These are phyloP conservation scores for Alternaria sp. DNA, from an alignment of 2,329 filamentous ascomycete species.

Conservation along the genomic window DNA sequence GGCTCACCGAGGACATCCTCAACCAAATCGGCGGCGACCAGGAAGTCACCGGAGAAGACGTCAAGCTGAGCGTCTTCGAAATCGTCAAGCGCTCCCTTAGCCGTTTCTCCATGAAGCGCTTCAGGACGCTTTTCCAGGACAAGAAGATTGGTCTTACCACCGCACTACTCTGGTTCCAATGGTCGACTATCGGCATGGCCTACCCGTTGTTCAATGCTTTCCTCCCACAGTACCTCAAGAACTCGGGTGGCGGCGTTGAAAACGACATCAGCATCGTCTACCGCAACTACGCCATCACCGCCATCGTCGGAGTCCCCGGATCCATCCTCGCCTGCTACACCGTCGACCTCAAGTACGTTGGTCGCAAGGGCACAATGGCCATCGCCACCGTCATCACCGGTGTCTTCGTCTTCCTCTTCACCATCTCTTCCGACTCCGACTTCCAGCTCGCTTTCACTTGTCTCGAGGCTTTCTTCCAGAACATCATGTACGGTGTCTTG, in stretches of 20 bases:
- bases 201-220: conserved; percentile 91
- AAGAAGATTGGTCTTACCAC: conserved; percentile 58
- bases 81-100: conserved; percentile 66
- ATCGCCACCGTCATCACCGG: conserved; percentile 71
- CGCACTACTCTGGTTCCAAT: conserved; percentile 73
- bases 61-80: conserved; percentile 51
- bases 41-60: conserved; percentile 46
- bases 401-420: conserved; percentile 71
- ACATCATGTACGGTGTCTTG: conserved; percentile 68
- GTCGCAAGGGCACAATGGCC: conserved; percentile 75
- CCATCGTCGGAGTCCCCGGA: conserved; percentile 76
- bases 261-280: conserved; percentile 60
- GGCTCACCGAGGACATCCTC: conserved; percentile 72
- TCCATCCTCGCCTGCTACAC: conserved; percentile 76
- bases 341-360: conserved; percentile 73
- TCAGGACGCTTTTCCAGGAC: conserved; percentile 67
- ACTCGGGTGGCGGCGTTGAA: conserved; percentile 51
- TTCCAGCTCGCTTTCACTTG: conserved; percentile 71
- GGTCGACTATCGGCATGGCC: conserved; percentile 83
- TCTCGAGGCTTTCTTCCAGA: conserved; percentile 71
- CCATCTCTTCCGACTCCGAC: conserved; percentile 61
- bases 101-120: conserved; percentile 70
- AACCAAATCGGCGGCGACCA: conserved; percentile 59
- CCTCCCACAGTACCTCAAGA: conserved; percentile 81
- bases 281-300: conserved; percentile 83